These are phyloP conservation scores for Collybia sordida DNA, from an alignment of 768 basidiomycete species.

Conservation along the genomic window DNA sequence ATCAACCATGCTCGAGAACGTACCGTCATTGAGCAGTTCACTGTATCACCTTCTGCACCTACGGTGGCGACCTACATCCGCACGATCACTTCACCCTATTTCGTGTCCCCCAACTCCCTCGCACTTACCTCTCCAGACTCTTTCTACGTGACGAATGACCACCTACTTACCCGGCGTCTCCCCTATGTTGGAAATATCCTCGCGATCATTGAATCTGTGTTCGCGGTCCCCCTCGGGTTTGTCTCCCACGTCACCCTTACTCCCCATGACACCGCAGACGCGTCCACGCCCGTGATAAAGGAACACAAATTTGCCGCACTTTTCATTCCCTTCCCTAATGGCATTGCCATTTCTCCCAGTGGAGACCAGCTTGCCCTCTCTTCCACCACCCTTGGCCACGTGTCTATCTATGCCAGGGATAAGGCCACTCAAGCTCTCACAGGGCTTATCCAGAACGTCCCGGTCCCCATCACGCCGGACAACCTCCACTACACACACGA, in stretches of 20 bases:
- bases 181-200: conserved; percentile 50
- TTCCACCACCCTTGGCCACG: conserved; percentile 44
- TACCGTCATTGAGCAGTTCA: conserved; percentile 71
- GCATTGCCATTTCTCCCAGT: conserved; percentile 56
- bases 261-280: conserved; percentile 13
- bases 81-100: conserved; percentile 57
- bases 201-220: conserved; percentile 53
- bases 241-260: conserved; percentile 54
- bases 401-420: conserved; percentile 55
- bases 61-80: conserved; percentile 52
- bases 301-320: conserved; percentile 38
- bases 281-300: conserved; percentile 23
- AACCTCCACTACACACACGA: conserved; percentile 56
- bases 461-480: conserved; percentile 60
- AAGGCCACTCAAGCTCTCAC: conserved; percentile 41
- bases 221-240: conserved; percentile 59
- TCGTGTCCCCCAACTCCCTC: conserved; percentile 67
- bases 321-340: conserved; percentile 68
- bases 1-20: conserved; percentile 65
- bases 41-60: conserved; percentile 42
- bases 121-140: conserved; percentile 64
- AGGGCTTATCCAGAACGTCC: conserved; percentile 33
- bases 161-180: conserved; percentile 62
- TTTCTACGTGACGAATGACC: conserved; percentile 77
- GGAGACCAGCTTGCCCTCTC: conserved; percentile 56